Conservation (phyloP, 352 stramenopile species). For the Phytophthora sojae region DNA sequence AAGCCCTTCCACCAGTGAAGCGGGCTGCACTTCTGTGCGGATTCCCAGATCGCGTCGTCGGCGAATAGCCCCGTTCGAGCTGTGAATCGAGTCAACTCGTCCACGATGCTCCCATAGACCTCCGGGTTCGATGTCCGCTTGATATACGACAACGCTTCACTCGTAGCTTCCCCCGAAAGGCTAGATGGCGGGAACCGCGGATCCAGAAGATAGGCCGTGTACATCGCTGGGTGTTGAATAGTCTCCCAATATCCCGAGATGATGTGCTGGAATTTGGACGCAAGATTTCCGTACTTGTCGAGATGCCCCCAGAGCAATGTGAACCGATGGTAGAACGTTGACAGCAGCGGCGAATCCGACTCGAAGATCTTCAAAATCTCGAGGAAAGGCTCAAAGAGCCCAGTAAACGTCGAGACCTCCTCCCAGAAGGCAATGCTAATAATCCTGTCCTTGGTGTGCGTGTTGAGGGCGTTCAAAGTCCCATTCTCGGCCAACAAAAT, state of each 20-base stretch:
- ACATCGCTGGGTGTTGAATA: conserved; percentile 75
- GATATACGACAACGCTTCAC: conserved; percentile 65
- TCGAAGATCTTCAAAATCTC: conserved; percentile 75
- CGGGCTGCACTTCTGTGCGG: conserved; percentile 72
- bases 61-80: conserved; percentile 67
- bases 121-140: conserved; percentile 55
- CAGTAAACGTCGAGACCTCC: conserved; percentile 56
- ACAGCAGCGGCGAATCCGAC: conserved; percentile 65
- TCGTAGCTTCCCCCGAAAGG: conserved; percentile 63
- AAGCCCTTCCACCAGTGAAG: conserved; percentile 87
- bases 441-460: conserved; percentile 53
- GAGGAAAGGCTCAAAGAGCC: conserved; percentile 73
- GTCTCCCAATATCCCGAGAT: conserved; percentile 66
- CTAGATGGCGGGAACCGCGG: conserved; percentile 66
- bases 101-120: conserved; percentile 59
- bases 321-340: conserved; percentile 82
- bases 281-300: conserved; percentile 60
- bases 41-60: conserved; percentile 80
- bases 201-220: conserved; percentile 81
- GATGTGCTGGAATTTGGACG: conserved; percentile 60
- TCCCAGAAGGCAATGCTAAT: conserved; percentile 64
- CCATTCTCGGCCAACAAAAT: conserved; percentile 65
- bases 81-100: conserved; percentile 76
- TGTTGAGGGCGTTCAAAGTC: conserved; percentile 42
- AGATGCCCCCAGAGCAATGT: conserved; percentile 70